A percentile compares a stretch with the other conserved stretches of the same genome.
phyloP scores from a whole-genome alignment of 345 rosid species.

The Crucihimalaya himalaica region DNA sequence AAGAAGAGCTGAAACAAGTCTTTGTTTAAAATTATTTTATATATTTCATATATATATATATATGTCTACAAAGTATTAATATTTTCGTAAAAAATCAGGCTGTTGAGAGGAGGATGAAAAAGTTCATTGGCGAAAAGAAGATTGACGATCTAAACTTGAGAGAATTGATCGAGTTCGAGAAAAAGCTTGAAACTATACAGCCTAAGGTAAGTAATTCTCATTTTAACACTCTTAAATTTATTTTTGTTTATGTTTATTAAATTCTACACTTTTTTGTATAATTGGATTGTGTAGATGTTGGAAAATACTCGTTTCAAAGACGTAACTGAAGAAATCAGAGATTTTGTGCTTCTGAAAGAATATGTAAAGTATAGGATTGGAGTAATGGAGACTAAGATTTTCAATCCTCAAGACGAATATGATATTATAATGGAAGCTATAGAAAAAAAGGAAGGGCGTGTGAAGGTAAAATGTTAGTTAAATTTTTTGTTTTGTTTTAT shows the following conservation, averaged over 20 bases:
- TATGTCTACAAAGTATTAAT: neutral
- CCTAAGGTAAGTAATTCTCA: neutral
- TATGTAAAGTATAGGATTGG: neutral
- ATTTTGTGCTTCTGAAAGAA: neutral
- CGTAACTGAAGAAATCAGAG: neutral
- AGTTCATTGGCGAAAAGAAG: neutral
- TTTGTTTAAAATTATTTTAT: neutral
- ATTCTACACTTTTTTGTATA: neutral
- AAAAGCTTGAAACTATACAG: neutral
- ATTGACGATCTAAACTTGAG: neutral
- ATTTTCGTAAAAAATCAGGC: neutral
- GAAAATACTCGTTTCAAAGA: neutral
- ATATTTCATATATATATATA: neutral
- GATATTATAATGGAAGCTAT: neutral
- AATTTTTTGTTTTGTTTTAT: neutral
- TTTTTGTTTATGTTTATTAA: neutral
- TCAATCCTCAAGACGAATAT: neutral
- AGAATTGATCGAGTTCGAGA: neutral
- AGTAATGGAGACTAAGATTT: neutral
- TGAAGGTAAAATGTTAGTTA: neutral
- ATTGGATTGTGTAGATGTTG: neutral
- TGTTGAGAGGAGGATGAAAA: neutral
- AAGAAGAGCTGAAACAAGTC: neutral
- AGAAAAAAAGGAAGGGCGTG: neutral
- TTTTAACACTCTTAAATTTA: neutral